Evolutionary conservation across 1,284 basidiomycete genomes (phyloP), one percentile per base, ranked within the genome.

Genomic region (Sphaerobolus stellatus): DNA sequence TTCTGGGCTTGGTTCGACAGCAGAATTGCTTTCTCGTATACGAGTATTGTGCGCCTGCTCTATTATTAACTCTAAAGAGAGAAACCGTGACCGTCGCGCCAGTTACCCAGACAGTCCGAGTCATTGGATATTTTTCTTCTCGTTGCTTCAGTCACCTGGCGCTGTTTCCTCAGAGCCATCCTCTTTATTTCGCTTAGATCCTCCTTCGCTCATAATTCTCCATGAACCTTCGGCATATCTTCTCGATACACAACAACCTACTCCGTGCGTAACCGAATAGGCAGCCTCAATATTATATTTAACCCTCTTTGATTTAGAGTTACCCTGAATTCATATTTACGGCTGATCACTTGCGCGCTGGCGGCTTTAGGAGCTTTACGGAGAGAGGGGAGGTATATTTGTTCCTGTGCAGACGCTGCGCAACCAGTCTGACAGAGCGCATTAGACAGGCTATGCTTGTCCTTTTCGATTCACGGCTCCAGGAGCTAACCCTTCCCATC

Each of bases 81-180:
- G n/a, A n/a, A n/a, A n/a, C n/a, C n/a, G n/a, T n/a, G n/a, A n/a
- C n/a, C n/a, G 34, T 48, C 50, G 29, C 46, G 34, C 8, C 61
- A 90, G 88, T 59, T 90, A 89, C 66, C 84, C 87, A 6, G 77
- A 80, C 13, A 82, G 78, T 7, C 74, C 81, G 16, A 70, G 76
- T 7, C 86, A 89, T 63, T 70, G 88, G 28, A 71, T 75, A 6
- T 68, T 82, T 14, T 62, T 84, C 5, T 68, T 90, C 45, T 78
- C 82, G 4, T 73, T 77, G 66, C 73, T 86, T 41, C 56, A 53
- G n/a, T n/a, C n/a, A 45, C 57, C 61, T 25, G 53, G 41, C 44
- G 41, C 30, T 27, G 43, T 29, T 41, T 36, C 44, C 25, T 25
- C 43, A 30, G 11, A 52, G 33, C 45, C 76, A n/a, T 74, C 59